Percentiles rank a stretch among this genome's conserved stretches.
Evolutionary conservation across 2,329 filamentous ascomycete genomes (phyloP).

Genomic region (Colletotrichum liriopes): DNA sequence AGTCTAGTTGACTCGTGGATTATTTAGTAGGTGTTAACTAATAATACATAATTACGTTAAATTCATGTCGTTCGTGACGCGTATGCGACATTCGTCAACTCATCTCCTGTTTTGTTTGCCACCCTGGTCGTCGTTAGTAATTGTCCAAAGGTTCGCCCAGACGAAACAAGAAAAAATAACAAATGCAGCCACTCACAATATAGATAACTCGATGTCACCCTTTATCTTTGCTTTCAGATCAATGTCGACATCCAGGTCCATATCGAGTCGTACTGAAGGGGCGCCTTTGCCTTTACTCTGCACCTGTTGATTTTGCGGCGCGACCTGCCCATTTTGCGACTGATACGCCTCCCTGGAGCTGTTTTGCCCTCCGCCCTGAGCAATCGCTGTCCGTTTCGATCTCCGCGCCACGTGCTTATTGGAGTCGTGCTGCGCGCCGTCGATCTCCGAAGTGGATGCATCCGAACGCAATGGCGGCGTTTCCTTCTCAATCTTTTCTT

Average conservation of each 20-base stretch:
- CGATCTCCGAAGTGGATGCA: neutral
- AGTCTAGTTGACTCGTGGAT: neutral
- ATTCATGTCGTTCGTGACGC: neutral
- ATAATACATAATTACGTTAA: neutral
- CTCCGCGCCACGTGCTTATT: neutral
- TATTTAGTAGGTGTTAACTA: neutral
- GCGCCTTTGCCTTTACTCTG: slow-evolving; percentile 23
- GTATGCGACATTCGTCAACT: no score
- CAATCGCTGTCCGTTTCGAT: neutral
- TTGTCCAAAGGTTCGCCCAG: neutral
- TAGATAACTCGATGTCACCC: slow-evolving; percentile 30
- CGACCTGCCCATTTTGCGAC: slow-evolving; percentile 2
- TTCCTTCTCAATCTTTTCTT: slow-evolving; percentile 17
- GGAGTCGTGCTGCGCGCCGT: neutral
- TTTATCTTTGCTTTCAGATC: slow-evolving; percentile 41
- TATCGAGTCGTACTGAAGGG: slow-evolving; percentile 36
- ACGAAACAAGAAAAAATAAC: neutral
- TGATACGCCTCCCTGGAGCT: no score
- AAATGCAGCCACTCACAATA: slow-evolving; percentile 22
- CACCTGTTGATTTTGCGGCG: slow-evolving; percentile 22
- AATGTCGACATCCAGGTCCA: slow-evolving; percentile 40
- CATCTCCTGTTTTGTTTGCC: neutral
- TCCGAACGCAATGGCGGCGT: neutral
- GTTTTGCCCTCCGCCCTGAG: neutral
- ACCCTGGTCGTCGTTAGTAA: neutral